Conservation (phyloP, 192 early-diverging fungal species). For the Phycomyces blakesleeanus region DNA sequence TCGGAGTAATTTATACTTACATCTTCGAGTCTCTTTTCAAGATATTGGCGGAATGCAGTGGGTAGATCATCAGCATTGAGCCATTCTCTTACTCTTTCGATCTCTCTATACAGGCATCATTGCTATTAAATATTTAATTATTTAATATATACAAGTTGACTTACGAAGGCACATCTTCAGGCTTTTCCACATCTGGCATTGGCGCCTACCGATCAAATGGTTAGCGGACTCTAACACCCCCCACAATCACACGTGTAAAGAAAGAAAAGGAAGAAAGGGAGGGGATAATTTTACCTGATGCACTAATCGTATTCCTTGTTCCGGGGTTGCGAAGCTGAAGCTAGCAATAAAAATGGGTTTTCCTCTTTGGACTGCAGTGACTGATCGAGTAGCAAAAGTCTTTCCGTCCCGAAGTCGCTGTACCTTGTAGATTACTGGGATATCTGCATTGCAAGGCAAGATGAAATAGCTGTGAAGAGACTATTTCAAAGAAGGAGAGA, state of each 20-base stretch:
- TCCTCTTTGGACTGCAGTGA: constrained; percentile 75
- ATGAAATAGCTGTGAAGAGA: constrained; percentile 89
- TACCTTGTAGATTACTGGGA: constrained; percentile 81
- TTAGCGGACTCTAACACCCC: background rate
- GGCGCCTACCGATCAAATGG: constrained; percentile 2
- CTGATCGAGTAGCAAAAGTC: constrained; percentile 51
- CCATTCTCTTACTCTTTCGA: background rate
- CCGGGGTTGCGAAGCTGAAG: constrained; percentile 66
- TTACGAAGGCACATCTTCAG: constrained; percentile 26
- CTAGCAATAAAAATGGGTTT: constrained; percentile 72
- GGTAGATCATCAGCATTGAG: constrained; percentile 9
- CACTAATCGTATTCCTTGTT: constrained; percentile 43
- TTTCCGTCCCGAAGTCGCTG: constrained; percentile 65
- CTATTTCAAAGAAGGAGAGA: constrained; percentile 23
- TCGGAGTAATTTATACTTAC: background rate
- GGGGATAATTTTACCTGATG: constrained; percentile 53
- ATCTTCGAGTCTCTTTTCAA: constrained; percentile 15
- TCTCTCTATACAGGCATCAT: too few relatives aligned
- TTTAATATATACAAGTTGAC: background rate
- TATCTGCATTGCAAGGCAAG: constrained; percentile 66
- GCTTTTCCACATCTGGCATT: constrained; percentile 20
- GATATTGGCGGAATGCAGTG: background rate
- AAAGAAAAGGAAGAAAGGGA: background rate
- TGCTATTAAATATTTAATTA: too few relatives aligned
- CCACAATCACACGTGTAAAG: background rate